Conservation (phyloP, 2,329 filamentous ascomycete genomes). For the Knufia fluminis region DNA sequence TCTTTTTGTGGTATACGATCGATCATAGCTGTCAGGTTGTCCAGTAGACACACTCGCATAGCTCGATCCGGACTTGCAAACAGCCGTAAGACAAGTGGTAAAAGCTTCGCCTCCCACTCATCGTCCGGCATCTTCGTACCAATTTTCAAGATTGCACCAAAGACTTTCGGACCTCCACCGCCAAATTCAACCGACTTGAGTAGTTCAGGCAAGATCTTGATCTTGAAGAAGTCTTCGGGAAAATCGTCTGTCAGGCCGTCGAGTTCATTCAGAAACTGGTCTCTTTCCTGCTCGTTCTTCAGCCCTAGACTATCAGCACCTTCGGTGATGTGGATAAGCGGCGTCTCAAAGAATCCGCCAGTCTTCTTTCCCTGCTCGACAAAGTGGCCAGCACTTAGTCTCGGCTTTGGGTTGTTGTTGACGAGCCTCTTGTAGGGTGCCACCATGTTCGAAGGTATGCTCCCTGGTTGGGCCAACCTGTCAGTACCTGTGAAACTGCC, state of each 20-base stretch:
- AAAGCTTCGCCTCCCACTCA: constrained; percentile 77
- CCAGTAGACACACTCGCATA: constrained; percentile 79
- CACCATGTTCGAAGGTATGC: constrained; percentile 79
- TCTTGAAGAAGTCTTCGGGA: constrained; percentile 94
- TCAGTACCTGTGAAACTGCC: constrained; percentile 67
- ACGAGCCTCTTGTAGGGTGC: constrained; percentile 82
- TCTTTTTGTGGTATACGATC: constrained; percentile 78
- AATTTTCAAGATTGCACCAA: constrained; percentile 83
- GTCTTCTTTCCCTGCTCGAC: constrained; percentile 76
- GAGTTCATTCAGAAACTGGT: constrained; percentile 73
- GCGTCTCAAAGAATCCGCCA: constrained; percentile 85
- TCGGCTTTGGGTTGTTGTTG: constrained; percentile 79
- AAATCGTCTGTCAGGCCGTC: constrained; percentile 86
- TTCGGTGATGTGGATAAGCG: constrained; percentile 83
- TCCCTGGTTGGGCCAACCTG: constrained; percentile 76
- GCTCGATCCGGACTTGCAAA: constrained; percentile 89
- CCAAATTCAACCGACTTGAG: constrained; percentile 99
- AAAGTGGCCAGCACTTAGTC: constrained; percentile 75
- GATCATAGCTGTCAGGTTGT: constrained; percentile 84
- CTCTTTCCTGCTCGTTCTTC: constrained; percentile 74
- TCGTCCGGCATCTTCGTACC: constrained; percentile 76
- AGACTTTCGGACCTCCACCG: constrained; percentile 85
- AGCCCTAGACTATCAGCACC: constrained; percentile 87
- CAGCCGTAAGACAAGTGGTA: constrained; percentile 74
- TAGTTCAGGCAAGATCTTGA: constrained; percentile 89